phyloP scores from a whole-genome alignment of 306 rosid genomes.

The Vicia faba region DNA sequence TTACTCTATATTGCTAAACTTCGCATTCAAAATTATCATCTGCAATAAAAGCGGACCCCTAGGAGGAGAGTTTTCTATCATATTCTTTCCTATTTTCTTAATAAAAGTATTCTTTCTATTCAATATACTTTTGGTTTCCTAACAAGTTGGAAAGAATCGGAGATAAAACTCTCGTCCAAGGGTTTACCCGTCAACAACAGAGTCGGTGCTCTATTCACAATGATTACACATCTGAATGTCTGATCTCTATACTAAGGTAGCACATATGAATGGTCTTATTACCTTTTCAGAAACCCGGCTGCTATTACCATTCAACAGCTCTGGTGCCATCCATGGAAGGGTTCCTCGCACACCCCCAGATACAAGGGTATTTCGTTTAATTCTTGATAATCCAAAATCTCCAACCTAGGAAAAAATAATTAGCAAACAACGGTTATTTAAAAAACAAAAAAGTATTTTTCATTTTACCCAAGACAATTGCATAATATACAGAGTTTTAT shows the following conservation, averaged over 20 bases:
- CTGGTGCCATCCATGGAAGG: slow-evolving; percentile 99
- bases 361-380: slow-evolving; percentile 81
- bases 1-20: slow-evolving; percentile 16
- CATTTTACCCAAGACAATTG: neutral
- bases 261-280: slow-evolving; percentile 13
- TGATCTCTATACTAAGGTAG: no score
- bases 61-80: no score
- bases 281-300: slow-evolving; percentile 93
- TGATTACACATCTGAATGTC: no score
- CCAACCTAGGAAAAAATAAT: slow-evolving; percentile 64
- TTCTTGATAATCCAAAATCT: slow-evolving; percentile 92
- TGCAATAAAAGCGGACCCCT: no score
- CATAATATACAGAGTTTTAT: neutral
- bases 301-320: slow-evolving; percentile 79
- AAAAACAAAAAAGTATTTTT: neutral
- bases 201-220: no score
- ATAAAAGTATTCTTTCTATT: no score
- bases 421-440: neutral
- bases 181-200: no score
- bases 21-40: no score
- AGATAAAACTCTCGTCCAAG: no score
- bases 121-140: no score
- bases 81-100: no score
- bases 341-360: slow-evolving; percentile 98
- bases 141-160: no score